Evolutionary conservation across 2,329 filamentous ascomycete species (phyloP).

Genomic region (Helicocarpus griseus): DNA sequence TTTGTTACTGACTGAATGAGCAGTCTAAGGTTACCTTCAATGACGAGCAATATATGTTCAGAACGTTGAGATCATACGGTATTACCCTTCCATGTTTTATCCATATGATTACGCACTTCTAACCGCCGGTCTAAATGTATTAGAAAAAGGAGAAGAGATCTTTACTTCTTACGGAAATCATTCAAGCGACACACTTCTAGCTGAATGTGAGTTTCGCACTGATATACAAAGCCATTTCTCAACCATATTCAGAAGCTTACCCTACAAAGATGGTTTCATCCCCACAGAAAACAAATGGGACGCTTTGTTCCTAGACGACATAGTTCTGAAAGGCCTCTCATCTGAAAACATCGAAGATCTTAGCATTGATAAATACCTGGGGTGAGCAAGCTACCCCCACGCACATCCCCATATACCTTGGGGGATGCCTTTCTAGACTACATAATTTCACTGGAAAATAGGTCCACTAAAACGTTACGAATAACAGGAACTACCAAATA

Average conservation of each 20-base stretch:
- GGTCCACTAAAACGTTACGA: constrained; percentile 2
- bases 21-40: constrained; percentile 32
- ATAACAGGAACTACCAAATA: constrained; percentile 29
- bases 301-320: constrained; percentile 32
- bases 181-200: constrained; percentile 33
- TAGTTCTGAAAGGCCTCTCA: constrained; percentile 26
- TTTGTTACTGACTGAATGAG: neutral
- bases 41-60: constrained; percentile 24
- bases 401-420: neutral
- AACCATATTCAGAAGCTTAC: neutral
- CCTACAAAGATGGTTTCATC: constrained; percentile 32
- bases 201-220: constrained; percentile 28
- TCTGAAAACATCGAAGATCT: constrained; percentile 24
- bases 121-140: neutral
- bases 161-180: constrained; percentile 37
- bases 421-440: neutral
- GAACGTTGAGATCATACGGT: constrained; percentile 26
- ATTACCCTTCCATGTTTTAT: neutral
- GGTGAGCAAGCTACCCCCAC: constrained; percentile 19
- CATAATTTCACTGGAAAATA: neutral
- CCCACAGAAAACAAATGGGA: constrained; percentile 32
- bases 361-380: constrained; percentile 28
- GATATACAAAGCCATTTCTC: neutral
- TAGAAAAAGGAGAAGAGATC: constrained; percentile 33
- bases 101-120: neutral